phyloP scores from a whole-genome alignment of 1,284 basidiomycete species.

The Puccinia triticina region DNA sequence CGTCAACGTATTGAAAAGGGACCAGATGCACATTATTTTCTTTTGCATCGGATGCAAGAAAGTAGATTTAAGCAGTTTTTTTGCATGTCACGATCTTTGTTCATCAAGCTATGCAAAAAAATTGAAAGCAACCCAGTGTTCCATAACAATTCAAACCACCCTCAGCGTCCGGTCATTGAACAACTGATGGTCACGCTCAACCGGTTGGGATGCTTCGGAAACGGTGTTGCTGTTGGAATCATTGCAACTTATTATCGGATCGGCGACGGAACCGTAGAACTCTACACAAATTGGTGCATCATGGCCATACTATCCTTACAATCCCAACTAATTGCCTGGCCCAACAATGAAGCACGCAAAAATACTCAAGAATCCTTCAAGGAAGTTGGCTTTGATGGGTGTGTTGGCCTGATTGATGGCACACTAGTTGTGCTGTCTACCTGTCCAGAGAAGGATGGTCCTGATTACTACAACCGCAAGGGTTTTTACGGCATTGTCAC shows the following conservation, averaged over 20 bases:
- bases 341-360: not conserved
- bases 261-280: not conserved
- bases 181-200: not conserved
- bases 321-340: not conserved
- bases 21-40: not conserved
- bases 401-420: not conserved
- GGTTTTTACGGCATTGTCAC: not conserved
- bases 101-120: not conserved
- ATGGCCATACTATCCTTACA: not conserved
- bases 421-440: not conserved
- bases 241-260: not conserved
- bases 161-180: not conserved
- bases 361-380: not conserved
- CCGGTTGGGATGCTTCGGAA: not conserved
- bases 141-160: not conserved
- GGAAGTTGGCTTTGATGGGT: not conserved
- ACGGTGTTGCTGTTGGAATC: not conserved
- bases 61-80: not conserved
- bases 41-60: not conserved
- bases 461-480: not conserved
- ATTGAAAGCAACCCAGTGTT: not conserved
- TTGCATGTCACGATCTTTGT: not conserved
- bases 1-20: too few relatives aligned
- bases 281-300: not conserved
- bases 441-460: not conserved